These are phyloP conservation scores for Diplotaxis tenuifolia DNA, from an alignment of 345 rosid genomes.

Conservation along the genomic window DNA sequence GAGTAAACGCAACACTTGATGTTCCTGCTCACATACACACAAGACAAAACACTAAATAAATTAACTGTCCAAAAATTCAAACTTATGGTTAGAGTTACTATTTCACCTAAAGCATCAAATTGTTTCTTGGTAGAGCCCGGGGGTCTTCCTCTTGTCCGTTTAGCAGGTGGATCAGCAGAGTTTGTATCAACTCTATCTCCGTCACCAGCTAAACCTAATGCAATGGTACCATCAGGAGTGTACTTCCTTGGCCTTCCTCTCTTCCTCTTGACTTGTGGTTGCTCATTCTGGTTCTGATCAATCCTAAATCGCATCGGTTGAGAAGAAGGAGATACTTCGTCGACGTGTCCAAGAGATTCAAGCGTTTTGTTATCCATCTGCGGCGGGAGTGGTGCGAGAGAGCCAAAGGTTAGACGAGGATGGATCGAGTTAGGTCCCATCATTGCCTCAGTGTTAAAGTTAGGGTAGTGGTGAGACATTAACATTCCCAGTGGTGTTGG, in stretches of 20 bases:
- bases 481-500: conserved; percentile 33
- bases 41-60: neutral
- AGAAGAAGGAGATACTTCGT: conserved; percentile 62
- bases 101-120: conserved; percentile 55
- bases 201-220: conserved; percentile 59
- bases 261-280: conserved; percentile 59
- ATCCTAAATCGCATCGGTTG: conserved; percentile 42
- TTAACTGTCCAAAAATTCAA: neutral
- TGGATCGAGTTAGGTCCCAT: conserved; percentile 33
- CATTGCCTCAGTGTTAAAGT: conserved; percentile 33
- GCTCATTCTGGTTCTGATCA: conserved; percentile 2
- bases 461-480: conserved; percentile 28
- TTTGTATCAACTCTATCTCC: conserved; percentile 33
- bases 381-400: conserved; percentile 19
- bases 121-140: conserved; percentile 79
- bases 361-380: conserved; percentile 36
- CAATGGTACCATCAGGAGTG: conserved; percentile 80
- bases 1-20: conserved; percentile 29
- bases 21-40: conserved; percentile 16
- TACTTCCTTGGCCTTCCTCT: conserved; percentile 86
- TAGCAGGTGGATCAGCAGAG: conserved; percentile 41
- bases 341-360: conserved; percentile 43
- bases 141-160: conserved; percentile 84
- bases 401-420: conserved; percentile 14
- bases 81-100: too few species aligned